Percentiles rank a stretch among this genome's conserved stretches.
phyloP scores from a whole-genome alignment of 1,284 basidiomycete species.

The Earliella scabrosa region DNA sequence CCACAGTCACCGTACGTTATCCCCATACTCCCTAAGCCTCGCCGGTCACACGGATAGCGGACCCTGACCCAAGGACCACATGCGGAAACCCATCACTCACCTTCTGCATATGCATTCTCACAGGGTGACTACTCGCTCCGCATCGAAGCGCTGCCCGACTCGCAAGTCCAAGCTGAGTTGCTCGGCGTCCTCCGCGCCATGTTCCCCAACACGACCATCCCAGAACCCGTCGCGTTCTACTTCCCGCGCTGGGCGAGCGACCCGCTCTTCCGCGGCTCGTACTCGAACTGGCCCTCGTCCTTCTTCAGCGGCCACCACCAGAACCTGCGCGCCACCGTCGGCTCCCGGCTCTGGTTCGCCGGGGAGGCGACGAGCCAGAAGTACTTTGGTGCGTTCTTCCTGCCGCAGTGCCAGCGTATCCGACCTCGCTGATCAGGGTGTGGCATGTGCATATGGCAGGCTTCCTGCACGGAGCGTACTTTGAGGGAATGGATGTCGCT shows the following conservation, averaged over 20 bases:
- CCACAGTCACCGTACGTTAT: constrained; percentile 60
- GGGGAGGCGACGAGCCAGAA: constrained; percentile 63
- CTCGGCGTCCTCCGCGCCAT: constrained; percentile 58
- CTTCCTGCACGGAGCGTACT: constrained; percentile 41
- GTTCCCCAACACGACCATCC: constrained; percentile 57
- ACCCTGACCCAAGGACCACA: too few relatives aligned
- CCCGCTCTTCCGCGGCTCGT: constrained; percentile 66
- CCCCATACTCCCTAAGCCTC: background rate
- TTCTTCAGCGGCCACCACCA: constrained; percentile 55
- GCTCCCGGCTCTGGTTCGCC: constrained; percentile 58
- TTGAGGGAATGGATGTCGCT: constrained; percentile 39
- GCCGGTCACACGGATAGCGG: background rate
- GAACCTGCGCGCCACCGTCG: constrained; percentile 59
- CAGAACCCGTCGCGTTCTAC: constrained; percentile 54
- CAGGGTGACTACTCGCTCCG: constrained; percentile 61
- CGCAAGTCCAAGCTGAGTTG: constrained; percentile 53
- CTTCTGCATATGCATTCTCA: too few relatives aligned
- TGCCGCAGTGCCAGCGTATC: background rate
- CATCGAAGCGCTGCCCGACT: constrained; percentile 55
- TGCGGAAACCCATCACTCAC: too few relatives aligned
- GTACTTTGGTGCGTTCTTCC: constrained; percentile 52
- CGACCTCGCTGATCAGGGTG: background rate
- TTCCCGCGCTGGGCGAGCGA: constrained; percentile 60
- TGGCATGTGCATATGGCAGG: constrained; percentile 20
- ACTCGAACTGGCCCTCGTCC: constrained; percentile 67